Base-by-base conservation (phyloP, 768 basidiomycete genomes). In the Termitomyces sp. region DNA sequence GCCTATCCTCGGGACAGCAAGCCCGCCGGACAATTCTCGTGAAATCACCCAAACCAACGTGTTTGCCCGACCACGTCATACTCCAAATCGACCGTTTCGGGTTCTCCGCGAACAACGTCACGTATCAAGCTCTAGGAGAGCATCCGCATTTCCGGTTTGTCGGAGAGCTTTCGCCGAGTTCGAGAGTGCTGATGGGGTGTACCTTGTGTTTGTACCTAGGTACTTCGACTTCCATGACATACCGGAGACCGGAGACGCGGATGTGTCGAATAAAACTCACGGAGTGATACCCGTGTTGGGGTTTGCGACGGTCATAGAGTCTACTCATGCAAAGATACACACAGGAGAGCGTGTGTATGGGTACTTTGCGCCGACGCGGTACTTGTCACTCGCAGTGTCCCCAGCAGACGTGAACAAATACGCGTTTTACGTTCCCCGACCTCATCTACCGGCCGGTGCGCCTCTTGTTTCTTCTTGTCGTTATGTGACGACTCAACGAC, bases 271-370 rank as follows among this genome's bases (percentile, higher is more conserved):
- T 5, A 71, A 72, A 55, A 81, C 81, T 0, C 82, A 88, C 64
- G 87, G 86, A 0, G 65, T 88, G 28, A 78, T 86, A 18, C 87
- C 87, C 0, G 87, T 88, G 6, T 88, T 87, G 87, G 87, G 86
- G 9, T 88, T 87, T 58, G 87, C 82, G 13, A 83, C 81, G 0
- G 67, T 88, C 4, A 64, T 81, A 5, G 66, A 63, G 42, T 87
- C 85, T 0, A 74, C 74, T 0, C 79, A 82, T 64, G 65, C 73
- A 2, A 75, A 75, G 53, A 78, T 88, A 31, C 55, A 68, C 24
- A 54, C 70, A 34, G 86, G 84, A 7, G 87, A 88, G 65, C 75
- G 83, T 10, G 73, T 89, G 13, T 87, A 86, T 64, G 87, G 87
- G 0, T 82, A 82, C 62, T 70, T 89, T 36, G 82, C 84, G 6